Percentiles rank a stretch among this genome's conserved stretches.
Evolutionary conservation across 2,329 filamentous ascomycete species (phyloP).

Genomic region (Tricladium varicosporioides): DNA sequence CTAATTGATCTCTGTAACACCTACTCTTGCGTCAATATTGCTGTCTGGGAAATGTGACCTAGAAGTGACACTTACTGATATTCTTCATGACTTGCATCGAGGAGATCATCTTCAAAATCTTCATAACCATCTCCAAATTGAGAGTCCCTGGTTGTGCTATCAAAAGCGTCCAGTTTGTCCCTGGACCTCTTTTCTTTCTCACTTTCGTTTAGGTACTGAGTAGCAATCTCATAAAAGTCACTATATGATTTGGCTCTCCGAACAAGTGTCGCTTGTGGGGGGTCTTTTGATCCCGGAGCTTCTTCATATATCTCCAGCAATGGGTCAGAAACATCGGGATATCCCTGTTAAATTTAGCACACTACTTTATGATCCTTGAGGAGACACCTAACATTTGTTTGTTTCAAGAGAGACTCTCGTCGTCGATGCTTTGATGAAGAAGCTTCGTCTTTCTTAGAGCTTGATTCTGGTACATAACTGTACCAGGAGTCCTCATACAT

Average conservation of each 20-base stretch:
- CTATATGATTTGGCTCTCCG: slow-evolving; percentile 75
- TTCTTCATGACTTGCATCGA: slow-evolving; percentile 80
- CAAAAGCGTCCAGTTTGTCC: slow-evolving; percentile 26
- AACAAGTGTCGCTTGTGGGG: slow-evolving; percentile 63
- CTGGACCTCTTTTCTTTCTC: slow-evolving; percentile 22
- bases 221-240: slow-evolving; percentile 67
- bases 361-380: slow-evolving; percentile 24
- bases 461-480: slow-evolving; percentile 66
- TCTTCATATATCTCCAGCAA: slow-evolving; percentile 60
- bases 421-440: slow-evolving; percentile 57
- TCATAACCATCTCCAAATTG: slow-evolving; percentile 57
- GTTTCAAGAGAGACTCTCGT: slow-evolving; percentile 67
- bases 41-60: background rate
- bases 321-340: slow-evolving; percentile 50
- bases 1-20: slow-evolving; percentile 77
- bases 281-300: slow-evolving; percentile 51
- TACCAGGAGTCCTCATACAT: slow-evolving; percentile 90
- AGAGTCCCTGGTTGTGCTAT: slow-evolving; percentile 44
- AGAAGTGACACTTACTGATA: slow-evolving; percentile 63
- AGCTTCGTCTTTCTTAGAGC: slow-evolving; percentile 48
- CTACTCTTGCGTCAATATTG: slow-evolving; percentile 37
- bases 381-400: slow-evolving; percentile 54
- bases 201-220: slow-evolving; percentile 54
- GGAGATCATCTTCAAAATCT: slow-evolving; percentile 61
- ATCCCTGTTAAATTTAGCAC: slow-evolving; percentile 43